A percentile compares a stretch with the other conserved stretches of the same genome.
Evolutionary conservation across 2,329 filamentous ascomycete genomes (phyloP).

Genomic region (Phoma sp.): DNA sequence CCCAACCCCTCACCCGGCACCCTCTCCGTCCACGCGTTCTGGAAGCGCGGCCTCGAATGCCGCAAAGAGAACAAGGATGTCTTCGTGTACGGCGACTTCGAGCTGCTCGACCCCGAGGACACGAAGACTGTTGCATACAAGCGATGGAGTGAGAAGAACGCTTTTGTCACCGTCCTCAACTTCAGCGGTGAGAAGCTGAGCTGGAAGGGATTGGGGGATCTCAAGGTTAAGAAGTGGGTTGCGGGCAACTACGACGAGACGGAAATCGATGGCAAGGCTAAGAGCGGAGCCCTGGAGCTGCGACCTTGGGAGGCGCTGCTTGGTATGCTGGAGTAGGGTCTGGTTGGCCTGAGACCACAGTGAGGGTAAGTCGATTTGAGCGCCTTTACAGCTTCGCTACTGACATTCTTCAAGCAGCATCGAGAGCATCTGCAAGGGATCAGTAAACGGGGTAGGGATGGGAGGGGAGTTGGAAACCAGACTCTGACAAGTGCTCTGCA

Average conservation of each 20-base stretch:
- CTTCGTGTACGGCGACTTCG: conserved; percentile 68
- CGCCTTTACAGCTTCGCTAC: too few species aligned
- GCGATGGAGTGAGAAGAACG: conserved; percentile 36
- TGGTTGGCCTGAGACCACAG: too few species aligned
- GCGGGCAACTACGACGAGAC: conserved; percentile 45
- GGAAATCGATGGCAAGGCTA: conserved; percentile 26
- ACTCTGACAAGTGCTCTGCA: too few species aligned
- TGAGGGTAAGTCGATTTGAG: background rate
- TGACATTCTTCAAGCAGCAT: too few species aligned
- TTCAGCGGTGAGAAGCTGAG: conserved; percentile 36
- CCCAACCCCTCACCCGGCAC: conserved; percentile 37
- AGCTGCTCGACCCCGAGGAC: conserved; percentile 58
- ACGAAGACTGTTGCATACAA: conserved; percentile 40
- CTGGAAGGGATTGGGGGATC: conserved; percentile 36
- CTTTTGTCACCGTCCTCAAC: conserved; percentile 43
- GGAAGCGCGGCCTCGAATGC: conserved; percentile 61
- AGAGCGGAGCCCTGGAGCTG: conserved; percentile 30
- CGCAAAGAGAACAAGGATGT: conserved; percentile 64
- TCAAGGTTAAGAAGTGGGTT: conserved; percentile 44
- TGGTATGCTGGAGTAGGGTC: conserved; percentile 25
- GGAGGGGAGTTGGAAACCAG: too few species aligned
- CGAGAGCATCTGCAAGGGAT: too few species aligned
- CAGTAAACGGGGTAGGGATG: too few species aligned
- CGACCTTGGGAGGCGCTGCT: conserved; percentile 47
- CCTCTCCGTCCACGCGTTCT: conserved; percentile 64